Base-by-base conservation (phyloP, 495 filamentous ascomycete genomes). In the Lindgomyces ingoldianus region DNA sequence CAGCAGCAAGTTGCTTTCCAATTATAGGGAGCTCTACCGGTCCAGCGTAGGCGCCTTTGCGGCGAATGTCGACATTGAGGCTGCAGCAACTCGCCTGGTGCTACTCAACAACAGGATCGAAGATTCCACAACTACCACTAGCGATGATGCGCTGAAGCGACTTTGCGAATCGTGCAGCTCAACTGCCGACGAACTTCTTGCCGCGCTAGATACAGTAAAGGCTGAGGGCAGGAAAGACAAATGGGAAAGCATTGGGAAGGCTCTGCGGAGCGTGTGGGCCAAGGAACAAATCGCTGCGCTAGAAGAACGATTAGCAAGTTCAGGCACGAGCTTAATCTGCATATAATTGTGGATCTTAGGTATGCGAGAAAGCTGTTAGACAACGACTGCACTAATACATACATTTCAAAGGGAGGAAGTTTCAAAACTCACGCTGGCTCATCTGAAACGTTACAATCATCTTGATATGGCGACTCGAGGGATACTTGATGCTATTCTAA, bases 31-130 rank as follows among this genome's bases (percentile, higher is more conserved):
- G n/a, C n/a, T n/a, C n/a, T n/a, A n/a, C n/a, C n/a, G n/a, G n/a
- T n/a, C n/a, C n/a, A n/a, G n/a, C n/a, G n/a, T n/a, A n/a, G n/a
- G n/a, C n/a, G n/a, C n/a, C n/a, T n/a, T n/a, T n/a, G n/a, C n/a
- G n/a, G n/a, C n/a, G n/a, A n/a, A n/a, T n/a, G n/a, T n/a, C n/a
- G n/a, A n/a, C n/a, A n/a, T n/a, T n/a, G n/a, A n/a, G n/a, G n/a
- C n/a, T n/a, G n/a, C n/a, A n/a, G n/a, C n/a, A n/a, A n/a, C n/a
- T n/a, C n/a, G n/a, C 66, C 14, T 69, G 67, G n/a, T 45, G 39
- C 48, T 41, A 27, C 48, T 62, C 33, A 62, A 54, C 48, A 62
- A n/a, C n/a, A n/a, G n/a, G n/a, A n/a, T n/a, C n/a, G n/a, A n/a
- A n/a, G n/a, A n/a, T n/a, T n/a, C n/a, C n/a, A 44, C 44, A 9